These are phyloP conservation scores for Ophiostoma ips DNA, from an alignment of 2,329 filamentous ascomycete species.

Conservation along the genomic window DNA sequence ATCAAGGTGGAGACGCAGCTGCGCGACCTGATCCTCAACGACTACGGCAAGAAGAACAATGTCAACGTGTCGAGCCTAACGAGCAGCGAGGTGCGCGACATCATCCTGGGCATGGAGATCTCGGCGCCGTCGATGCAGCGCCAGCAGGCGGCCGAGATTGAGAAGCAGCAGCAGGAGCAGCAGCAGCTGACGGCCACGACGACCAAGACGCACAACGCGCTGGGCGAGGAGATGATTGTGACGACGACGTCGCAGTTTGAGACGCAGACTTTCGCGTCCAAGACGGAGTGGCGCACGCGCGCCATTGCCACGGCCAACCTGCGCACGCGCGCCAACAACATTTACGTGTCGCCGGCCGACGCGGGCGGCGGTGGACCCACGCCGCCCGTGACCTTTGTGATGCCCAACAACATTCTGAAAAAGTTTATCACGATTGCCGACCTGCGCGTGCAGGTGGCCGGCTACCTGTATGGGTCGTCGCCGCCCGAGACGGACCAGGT, in stretches of 20 bases:
- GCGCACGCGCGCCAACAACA: constrained; percentile 88
- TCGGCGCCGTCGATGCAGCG: constrained; percentile 95
- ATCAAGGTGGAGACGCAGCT: constrained; percentile 98
- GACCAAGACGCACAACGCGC: constrained; percentile 94
- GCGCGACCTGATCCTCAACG: constrained; percentile 89
- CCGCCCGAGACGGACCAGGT: constrained; percentile 91
- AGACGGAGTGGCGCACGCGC: constrained; percentile 95
- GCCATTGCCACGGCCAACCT: constrained; percentile 95
- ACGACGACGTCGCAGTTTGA: constrained; percentile 97
- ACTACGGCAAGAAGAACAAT: constrained; percentile 99
- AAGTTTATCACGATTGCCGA: constrained; percentile 97
- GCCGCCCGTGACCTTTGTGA: constrained; percentile 67
- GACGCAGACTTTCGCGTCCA: constrained; percentile 93
- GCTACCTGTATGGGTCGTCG: constrained; percentile 85
- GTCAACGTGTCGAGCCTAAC: constrained; percentile 96
- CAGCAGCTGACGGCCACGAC: constrained; percentile 93
- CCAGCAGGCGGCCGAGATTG: constrained; percentile 95
- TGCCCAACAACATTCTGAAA: constrained; percentile 98
- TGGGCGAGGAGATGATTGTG: constrained; percentile 94
- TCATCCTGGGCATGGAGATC: constrained; percentile 99
- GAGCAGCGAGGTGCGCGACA: constrained; percentile 91
- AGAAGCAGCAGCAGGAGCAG: constrained; percentile 97
- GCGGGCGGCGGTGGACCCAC: constrained; percentile 61
- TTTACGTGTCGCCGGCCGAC: constrained; percentile 95
- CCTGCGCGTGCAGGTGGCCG: constrained; percentile 88